A percentile compares a stretch with the other conserved stretches of the same genome.
phyloP scores from a whole-genome alignment of 2,329 filamentous ascomycete species.

The Alternaria sp. region DNA sequence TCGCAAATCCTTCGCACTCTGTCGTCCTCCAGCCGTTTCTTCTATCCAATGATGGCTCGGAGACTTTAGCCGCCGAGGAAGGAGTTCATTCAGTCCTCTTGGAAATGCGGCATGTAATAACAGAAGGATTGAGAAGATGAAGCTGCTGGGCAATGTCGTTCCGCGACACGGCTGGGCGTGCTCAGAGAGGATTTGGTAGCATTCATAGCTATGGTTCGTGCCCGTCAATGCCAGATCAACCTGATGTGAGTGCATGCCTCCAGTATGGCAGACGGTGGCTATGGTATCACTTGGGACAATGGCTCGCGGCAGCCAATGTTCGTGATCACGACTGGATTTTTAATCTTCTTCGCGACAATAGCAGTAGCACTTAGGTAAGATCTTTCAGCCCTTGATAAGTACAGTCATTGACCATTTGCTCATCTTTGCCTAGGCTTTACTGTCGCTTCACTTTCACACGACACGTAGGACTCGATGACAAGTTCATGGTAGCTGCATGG shows the following conservation, averaged over 20 bases:
- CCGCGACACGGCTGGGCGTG: neutral
- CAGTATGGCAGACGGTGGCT: neutral
- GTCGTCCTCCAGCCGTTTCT: neutral
- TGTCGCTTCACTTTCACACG: constrained; percentile 15
- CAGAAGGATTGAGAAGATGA: neutral
- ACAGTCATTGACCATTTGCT: neutral
- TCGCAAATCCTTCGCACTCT: neutral
- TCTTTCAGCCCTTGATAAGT: accelerated
- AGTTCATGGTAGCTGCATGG: constrained; percentile 20
- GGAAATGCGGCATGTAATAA: neutral
- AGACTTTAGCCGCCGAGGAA: neutral
- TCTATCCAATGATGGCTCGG: neutral
- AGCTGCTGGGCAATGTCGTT: neutral
- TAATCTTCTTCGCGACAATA: constrained; percentile 18
- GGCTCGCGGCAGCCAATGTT: constrained; percentile 29
- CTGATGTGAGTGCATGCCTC: neutral
- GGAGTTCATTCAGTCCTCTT: neutral
- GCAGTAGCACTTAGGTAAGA: neutral
- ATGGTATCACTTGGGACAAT: constrained; percentile 18
- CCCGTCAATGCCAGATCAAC: neutral
- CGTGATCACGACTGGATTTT: constrained; percentile 14
- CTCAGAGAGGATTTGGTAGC: neutral
- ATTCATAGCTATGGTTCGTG: neutral
- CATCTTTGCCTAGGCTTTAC: constrained; percentile 14
- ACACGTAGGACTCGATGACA: constrained; percentile 25